These are phyloP conservation scores for Claviceps sp. DNA, from an alignment of 2,329 filamentous ascomycete species.

Conservation along the genomic window DNA sequence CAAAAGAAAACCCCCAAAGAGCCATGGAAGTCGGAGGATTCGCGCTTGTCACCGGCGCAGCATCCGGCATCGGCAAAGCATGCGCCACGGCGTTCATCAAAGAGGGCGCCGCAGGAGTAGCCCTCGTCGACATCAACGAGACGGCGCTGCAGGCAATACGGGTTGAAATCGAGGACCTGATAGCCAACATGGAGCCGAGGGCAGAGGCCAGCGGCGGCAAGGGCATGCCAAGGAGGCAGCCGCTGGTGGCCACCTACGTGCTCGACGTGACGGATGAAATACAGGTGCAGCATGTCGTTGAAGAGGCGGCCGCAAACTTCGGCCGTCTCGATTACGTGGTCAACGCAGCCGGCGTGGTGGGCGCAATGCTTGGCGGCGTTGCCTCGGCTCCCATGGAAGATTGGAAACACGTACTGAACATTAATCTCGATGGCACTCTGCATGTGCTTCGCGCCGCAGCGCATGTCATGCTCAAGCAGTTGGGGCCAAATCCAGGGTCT, in stretches of 20 bases:
- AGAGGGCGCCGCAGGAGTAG: conserved; percentile 17
- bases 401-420: conserved; percentile 26
- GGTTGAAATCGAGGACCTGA: conserved; percentile 10
- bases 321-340: conserved; percentile 27
- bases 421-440: conserved; percentile 30
- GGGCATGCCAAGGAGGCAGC: neutral
- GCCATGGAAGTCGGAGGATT: conserved; percentile 18
- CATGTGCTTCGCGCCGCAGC: conserved; percentile 23
- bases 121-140: conserved; percentile 14
- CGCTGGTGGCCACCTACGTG: conserved; percentile 1
- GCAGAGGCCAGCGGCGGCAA: neutral
- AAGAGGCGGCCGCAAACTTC: conserved; percentile 15
- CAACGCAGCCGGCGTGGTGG: conserved; percentile 26
- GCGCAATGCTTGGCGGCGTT: conserved; percentile 23
- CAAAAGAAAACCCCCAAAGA: neutral
- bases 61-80: conserved; percentile 18
- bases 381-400: conserved; percentile 20
- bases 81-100: conserved; percentile 16
- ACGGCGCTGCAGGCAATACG: conserved; percentile 9
- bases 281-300: conserved; percentile 10
- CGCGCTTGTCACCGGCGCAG: conserved; percentile 18
- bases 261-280: conserved; percentile 19
- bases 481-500: neutral
- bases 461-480: neutral
- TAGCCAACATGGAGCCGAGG: neutral